phyloP scores from a whole-genome alignment of 2,329 filamentous ascomycete genomes.

The Harringtonia aguacate region DNA sequence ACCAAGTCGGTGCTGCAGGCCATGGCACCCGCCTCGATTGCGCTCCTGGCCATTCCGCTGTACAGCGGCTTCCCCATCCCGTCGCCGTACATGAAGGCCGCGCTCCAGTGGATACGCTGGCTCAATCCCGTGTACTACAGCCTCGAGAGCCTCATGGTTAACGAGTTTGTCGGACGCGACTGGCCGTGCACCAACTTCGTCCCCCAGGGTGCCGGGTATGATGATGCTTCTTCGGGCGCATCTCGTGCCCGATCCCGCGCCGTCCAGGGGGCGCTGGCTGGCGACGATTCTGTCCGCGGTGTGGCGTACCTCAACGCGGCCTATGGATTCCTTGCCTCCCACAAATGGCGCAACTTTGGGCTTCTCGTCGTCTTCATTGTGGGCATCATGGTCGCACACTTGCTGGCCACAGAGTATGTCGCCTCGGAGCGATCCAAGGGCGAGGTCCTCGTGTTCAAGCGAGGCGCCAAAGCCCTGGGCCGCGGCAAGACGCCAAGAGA shows the following conservation, averaged over 20 bases:
- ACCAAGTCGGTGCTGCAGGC: constrained; percentile 37
- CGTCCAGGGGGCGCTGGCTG: constrained; percentile 42
- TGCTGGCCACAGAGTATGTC: too few relatives aligned
- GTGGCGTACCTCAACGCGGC: constrained; percentile 19
- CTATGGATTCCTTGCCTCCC: too few relatives aligned
- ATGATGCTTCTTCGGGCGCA: constrained; percentile 35
- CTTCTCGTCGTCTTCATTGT: too few relatives aligned
- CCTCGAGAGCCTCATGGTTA: not conserved
- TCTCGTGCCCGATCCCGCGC: constrained; percentile 34
- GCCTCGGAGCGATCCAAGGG: too few relatives aligned
- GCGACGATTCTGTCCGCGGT: constrained; percentile 40
- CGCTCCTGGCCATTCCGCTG: not conserved
- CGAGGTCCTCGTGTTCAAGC: too few relatives aligned
- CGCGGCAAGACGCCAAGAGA: too few relatives aligned
- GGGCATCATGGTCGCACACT: too few relatives aligned
- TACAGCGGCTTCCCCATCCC: not conserved
- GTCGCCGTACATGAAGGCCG: not conserved
- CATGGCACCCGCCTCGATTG: constrained; percentile 20
- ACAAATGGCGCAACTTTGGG: too few relatives aligned
- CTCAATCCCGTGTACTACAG: not conserved
- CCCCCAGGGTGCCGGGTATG: constrained; percentile 18
- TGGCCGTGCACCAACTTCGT: constrained; percentile 34
- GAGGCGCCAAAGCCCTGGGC: too few relatives aligned
- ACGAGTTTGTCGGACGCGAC: constrained; percentile 26
- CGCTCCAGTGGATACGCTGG: not conserved